These are phyloP conservation scores for Trichosporon ovoides DNA, from an alignment of 1,284 basidiomycete species.

Conservation along the genomic window DNA sequence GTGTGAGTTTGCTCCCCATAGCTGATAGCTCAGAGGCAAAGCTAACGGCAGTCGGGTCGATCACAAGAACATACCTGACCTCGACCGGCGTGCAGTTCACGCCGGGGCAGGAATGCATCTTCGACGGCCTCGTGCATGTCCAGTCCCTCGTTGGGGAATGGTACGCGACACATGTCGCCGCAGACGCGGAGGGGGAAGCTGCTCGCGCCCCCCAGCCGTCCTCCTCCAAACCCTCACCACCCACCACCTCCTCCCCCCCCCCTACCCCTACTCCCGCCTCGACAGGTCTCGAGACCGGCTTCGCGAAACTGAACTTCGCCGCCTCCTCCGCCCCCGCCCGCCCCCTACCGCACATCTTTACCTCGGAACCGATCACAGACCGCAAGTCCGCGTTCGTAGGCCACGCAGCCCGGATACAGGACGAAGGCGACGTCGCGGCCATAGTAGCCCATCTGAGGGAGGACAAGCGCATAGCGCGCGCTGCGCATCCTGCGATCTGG, in stretches of 20 bases:
- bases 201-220: slow-evolving; percentile 46
- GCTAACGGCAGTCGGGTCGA: slow-evolving; percentile 56
- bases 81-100: slow-evolving; percentile 66
- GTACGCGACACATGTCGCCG: slow-evolving; percentile 62
- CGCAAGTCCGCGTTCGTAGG: slow-evolving; percentile 79
- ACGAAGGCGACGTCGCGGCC: slow-evolving; percentile 69
- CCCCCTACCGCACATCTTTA: slow-evolving; percentile 52
- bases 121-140: slow-evolving; percentile 78
- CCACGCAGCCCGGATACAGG: slow-evolving; percentile 67
- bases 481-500: slow-evolving; percentile 82
- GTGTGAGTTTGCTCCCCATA: slow-evolving; percentile 33
- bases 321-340: background rate
- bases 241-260: background rate
- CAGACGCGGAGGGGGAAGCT: slow-evolving; percentile 57
- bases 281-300: background rate
- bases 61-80: slow-evolving; percentile 77
- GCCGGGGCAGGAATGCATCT: slow-evolving; percentile 71
- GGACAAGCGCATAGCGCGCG: slow-evolving; percentile 57
- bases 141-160: slow-evolving; percentile 62
- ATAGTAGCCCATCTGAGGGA: slow-evolving; percentile 69
- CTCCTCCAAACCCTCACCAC: too few relatives aligned
- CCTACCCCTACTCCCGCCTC: background rate
- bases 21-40: too few relatives aligned
- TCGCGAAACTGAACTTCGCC: too few relatives aligned
- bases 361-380: slow-evolving; percentile 72